Base-by-base conservation (phyloP, 2,329 filamentous ascomycete genomes). In the Pseudogymnoascus sp. region DNA sequence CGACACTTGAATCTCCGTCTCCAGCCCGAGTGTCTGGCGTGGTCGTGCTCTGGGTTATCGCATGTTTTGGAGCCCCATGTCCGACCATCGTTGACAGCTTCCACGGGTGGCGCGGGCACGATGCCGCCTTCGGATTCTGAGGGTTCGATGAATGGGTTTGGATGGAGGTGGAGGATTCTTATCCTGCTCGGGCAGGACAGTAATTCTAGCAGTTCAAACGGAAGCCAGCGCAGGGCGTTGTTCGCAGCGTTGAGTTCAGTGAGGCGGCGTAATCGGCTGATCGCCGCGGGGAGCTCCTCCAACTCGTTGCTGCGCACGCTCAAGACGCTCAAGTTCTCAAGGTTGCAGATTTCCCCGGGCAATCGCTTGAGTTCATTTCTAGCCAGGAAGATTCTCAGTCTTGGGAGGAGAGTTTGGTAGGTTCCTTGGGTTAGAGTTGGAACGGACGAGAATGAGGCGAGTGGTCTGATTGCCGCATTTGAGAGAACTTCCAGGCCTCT, bases 221-320 rank as follows among this genome's bases (percentile, higher is more conserved):
- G 88, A 1, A 91, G 76, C 64, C 76, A 81, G 5, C 77, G 78
- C 9, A 91, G 75, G 4, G 75, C 73, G 65, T 90, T 91, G 61
- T 87, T 81, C 0, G 85, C 83, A 7, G 91, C 68, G 66, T 90
- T 90, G 39, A 91, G 79, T 59, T 84, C 80, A 59, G 77, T 75
- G 3, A 91, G 77, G 63, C 84, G 85, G 4, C 70, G 71, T 5
- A 91, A 77, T 33, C 81, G 81, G 21, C 76, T 77, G 58, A 91
- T 84, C 3, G 79, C 77, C 0, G 84, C 76, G 1, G 88, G 84
- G 2, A 91, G 74, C 68, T 87, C 81, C 0, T 74, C 75, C 12
- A 91, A 77, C 25, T 78, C 72, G 68, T 90, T 90, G 64, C 80
- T 82, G 36, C 88, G 83, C 13, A 91, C 77, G 67, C 82, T 89